These are phyloP conservation scores for Chaetoscypha palmicola DNA, from an alignment of 2,329 filamentous ascomycete species.

Conservation along the genomic window DNA sequence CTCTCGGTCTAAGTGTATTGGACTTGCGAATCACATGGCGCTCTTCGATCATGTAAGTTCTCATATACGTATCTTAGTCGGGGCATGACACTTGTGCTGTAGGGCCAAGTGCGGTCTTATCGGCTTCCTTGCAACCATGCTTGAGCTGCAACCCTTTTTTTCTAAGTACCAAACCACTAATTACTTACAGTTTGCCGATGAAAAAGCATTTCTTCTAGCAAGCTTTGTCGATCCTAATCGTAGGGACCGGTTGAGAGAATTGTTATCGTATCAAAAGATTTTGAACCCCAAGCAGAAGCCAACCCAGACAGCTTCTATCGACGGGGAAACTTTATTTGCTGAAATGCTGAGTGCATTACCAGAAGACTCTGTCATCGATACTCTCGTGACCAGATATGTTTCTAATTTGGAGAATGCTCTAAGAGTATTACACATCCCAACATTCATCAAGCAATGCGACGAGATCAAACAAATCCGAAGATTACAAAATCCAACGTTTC, in stretches of 20 bases:
- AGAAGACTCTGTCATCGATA: conserved; percentile 3
- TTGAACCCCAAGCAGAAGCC: conserved; percentile 4
- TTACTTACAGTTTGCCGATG: conserved; percentile 3
- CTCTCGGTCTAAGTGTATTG: conserved; percentile 6
- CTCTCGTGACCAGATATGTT: conserved; percentile 12
- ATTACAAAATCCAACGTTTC: conserved; percentile 3
- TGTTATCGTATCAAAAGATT: conserved; percentile 2
- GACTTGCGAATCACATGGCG: conserved; percentile 4
- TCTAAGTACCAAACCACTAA: conserved; percentile 1
- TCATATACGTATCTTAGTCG: no score
- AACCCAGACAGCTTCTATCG: conserved; percentile 25
- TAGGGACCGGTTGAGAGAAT: neutral
- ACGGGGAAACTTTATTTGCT: conserved; percentile 25
- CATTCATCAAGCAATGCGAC: conserved; percentile 11
- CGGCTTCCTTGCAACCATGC: neutral
- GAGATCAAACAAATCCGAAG: conserved; percentile 7
- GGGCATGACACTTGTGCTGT: no score
- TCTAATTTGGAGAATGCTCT: conserved; percentile 16
- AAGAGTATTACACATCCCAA: conserved; percentile 18
- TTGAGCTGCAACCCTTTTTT: neutral
- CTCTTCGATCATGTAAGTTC: conserved; percentile 8
- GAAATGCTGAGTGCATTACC: conserved; percentile 18
- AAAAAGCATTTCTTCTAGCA: conserved; percentile 1
- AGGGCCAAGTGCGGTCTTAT: no score
- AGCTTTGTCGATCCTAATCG: conserved; percentile 1